phyloP scores from a whole-genome alignment of 2,329 filamentous ascomycete genomes.

The Epichloe elymi region DNA sequence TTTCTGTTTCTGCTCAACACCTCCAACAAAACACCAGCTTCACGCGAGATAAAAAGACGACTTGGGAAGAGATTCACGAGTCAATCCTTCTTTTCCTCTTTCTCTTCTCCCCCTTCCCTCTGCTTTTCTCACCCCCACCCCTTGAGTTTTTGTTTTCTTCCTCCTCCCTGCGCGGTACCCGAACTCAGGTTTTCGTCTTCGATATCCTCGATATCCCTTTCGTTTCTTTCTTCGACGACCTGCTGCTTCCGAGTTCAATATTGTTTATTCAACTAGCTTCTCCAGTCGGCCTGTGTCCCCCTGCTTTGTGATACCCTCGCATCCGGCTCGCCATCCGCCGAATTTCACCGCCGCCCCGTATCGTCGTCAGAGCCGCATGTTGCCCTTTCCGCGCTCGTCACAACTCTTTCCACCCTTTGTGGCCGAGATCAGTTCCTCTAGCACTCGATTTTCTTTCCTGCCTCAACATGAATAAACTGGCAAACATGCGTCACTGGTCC shows the following conservation, averaged over 20 bases:
- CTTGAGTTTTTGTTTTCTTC: conserved; percentile 3
- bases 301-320: conserved; percentile 12
- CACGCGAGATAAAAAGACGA: conserved; percentile 3
- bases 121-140: conserved; percentile 2
- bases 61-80: conserved; percentile 6
- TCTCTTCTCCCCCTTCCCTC: conserved; percentile 5
- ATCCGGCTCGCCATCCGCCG: conserved; percentile 14
- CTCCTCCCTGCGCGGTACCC: background rate
- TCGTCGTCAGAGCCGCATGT: conserved; percentile 1
- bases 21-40: background rate
- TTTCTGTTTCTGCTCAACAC: conserved; percentile 8
- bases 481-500: conserved; percentile 60
- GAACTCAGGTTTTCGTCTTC: background rate
- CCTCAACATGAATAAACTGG: conserved; percentile 54
- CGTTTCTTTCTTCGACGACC: conserved; percentile 8
- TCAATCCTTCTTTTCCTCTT: conserved; percentile 10
- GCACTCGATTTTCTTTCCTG: background rate
- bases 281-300: background rate
- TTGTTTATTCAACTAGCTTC: background rate
- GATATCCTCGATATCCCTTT: conserved; percentile 11
- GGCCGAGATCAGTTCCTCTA: conserved; percentile 2
- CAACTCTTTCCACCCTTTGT: background rate
- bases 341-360: conserved; percentile 12
- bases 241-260: background rate
- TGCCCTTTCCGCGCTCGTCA: conserved; percentile 1